These are phyloP conservation scores for Wallacemonas sp. DNA, from an alignment of 208 protist genomes.

Conservation along the genomic window DNA sequence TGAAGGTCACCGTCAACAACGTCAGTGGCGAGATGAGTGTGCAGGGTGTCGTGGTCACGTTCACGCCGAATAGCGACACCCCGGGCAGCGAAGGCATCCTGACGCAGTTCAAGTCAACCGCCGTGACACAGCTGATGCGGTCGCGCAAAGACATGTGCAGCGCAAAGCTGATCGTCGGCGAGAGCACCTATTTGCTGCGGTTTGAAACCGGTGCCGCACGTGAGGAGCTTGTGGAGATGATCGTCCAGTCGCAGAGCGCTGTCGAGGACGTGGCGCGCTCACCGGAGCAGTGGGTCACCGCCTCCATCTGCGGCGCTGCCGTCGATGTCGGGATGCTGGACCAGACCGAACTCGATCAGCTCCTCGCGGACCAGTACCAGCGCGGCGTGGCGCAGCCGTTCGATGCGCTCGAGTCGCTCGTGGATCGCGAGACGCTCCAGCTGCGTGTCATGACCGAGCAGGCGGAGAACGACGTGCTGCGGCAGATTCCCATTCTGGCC, in stretches of 20 bases:
- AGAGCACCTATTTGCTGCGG: conserved; percentile 31
- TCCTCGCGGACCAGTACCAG: conserved; percentile 54
- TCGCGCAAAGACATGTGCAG: conserved; percentile 53
- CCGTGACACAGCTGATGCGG: conserved; percentile 67
- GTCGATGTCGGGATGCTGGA: conserved; percentile 71
- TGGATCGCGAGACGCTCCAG: conserved; percentile 67
- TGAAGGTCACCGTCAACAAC: conserved; percentile 56
- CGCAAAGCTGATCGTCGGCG: conserved; percentile 46
- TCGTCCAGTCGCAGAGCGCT: conserved; percentile 31
- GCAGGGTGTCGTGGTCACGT: conserved; percentile 42
- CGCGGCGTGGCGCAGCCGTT: conserved; percentile 75
- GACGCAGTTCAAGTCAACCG: conserved; percentile 30
- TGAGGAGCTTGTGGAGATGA: conserved; percentile 45
- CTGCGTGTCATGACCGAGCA: conserved; percentile 79
- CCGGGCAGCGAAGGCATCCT: not conserved
- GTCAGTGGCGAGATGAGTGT: conserved; percentile 43
- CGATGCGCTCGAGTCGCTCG: conserved; percentile 72
- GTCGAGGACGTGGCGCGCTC: conserved; percentile 19
- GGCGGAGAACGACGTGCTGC: conserved; percentile 77
- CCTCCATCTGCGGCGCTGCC: conserved; percentile 60
- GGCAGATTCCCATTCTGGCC: conserved; percentile 77
- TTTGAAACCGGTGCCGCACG: conserved; percentile 42
- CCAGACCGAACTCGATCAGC: conserved; percentile 35
- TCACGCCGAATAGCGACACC: conserved; percentile 11
- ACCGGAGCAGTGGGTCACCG: conserved; percentile 53